These are phyloP conservation scores for Zychaea mexicana DNA, from an alignment of 371 early-diverging fungal genomes.

Conservation along the genomic window DNA sequence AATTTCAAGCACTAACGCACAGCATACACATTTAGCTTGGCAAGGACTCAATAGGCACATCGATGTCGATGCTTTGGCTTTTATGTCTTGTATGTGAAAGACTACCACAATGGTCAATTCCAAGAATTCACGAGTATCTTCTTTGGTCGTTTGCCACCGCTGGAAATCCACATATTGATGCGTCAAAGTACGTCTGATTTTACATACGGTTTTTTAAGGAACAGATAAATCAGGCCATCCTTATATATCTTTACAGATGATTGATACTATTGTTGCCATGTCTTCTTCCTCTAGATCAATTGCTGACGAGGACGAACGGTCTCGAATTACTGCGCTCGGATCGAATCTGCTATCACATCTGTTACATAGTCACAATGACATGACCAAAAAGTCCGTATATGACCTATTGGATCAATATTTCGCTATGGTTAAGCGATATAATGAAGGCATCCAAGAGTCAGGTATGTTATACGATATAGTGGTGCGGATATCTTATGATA, in stretches of 20 bases:
- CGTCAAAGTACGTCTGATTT: constrained; percentile 4
- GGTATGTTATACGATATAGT: background rate
- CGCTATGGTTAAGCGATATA: background rate
- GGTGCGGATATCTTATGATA: no score
- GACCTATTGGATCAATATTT: constrained; percentile 10
- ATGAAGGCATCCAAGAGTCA: background rate
- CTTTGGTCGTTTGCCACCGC: constrained; percentile 19
- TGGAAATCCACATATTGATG: constrained; percentile 30
- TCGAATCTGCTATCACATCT: constrained; percentile 24
- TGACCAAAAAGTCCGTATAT: constrained; percentile 14
- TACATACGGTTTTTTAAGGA: background rate
- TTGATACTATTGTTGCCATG: background rate
- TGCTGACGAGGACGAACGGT: constrained; percentile 9
- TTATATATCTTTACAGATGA: background rate
- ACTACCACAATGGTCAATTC: constrained; percentile 23
- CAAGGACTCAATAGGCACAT: constrained; percentile 6
- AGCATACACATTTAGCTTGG: constrained; percentile 6
- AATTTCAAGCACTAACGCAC: no score
- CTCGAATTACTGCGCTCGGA: constrained; percentile 15
- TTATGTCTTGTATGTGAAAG: constrained; percentile 28
- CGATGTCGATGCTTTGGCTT: constrained; percentile 29
- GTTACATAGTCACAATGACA: constrained; percentile 10
- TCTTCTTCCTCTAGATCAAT: background rate
- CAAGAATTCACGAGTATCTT: constrained; percentile 31
- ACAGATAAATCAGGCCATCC: background rate